These are phyloP conservation scores for Colletotrichum ledebouriae DNA, from an alignment of 2,329 filamentous ascomycete genomes.

Conservation along the genomic window DNA sequence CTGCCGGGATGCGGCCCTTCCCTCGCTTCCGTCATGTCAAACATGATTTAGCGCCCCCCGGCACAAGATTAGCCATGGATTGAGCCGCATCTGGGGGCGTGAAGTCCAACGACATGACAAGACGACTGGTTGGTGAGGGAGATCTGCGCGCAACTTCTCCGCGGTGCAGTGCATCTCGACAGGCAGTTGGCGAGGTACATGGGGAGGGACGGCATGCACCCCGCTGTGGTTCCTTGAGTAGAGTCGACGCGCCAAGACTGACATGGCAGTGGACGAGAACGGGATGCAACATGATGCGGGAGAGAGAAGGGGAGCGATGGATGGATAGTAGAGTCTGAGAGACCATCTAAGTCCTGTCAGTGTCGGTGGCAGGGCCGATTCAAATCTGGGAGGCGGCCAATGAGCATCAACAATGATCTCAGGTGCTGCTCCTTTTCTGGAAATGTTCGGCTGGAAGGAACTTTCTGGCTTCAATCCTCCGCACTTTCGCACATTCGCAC, in stretches of 20 bases:
- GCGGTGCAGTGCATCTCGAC: conserved; percentile 12
- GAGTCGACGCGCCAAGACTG: conserved; percentile 21
- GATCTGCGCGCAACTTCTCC: conserved; percentile 22
- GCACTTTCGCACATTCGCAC: conserved; percentile 17
- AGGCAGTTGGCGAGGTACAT: conserved; percentile 28
- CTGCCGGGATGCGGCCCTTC: conserved; percentile 17
- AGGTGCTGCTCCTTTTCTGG: not conserved
- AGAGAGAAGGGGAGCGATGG: not conserved
- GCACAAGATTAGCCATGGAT: conserved; percentile 17
- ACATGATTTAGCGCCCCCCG: conserved; percentile 8
- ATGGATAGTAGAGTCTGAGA: not conserved
- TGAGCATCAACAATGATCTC: not conserved
- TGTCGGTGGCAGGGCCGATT: not conserved
- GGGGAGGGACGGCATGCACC: conserved; percentile 19
- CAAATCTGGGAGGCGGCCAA: not conserved
- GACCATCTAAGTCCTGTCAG: not conserved
- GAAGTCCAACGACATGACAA: not conserved
- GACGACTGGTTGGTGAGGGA: not conserved
- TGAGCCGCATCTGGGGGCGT: not conserved
- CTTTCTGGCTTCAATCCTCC: conserved; percentile 7
- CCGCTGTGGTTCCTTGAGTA: conserved; percentile 20
- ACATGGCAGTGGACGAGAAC: not conserved
- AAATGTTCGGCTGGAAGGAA: not conserved
- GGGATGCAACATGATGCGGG: conserved; percentile 23
- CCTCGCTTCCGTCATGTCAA: conserved; percentile 25